A percentile compares a stretch with the other conserved stretches of the same genome.
Conservation (phyloP, 2,329 filamentous ascomycete species). For the Venturia carpophila region DNA sequence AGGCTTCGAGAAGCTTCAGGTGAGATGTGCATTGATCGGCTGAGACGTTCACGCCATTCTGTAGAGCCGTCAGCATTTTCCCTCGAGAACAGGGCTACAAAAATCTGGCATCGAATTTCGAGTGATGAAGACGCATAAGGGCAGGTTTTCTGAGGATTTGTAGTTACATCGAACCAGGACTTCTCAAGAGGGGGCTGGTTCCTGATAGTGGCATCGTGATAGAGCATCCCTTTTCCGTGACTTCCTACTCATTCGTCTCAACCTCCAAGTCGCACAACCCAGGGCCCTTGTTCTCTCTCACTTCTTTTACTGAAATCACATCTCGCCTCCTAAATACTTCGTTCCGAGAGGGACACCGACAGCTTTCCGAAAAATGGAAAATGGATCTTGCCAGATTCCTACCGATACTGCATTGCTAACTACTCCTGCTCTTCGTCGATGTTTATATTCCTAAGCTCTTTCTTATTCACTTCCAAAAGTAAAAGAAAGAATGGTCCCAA, state of each 20-base stretch:
- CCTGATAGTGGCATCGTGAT: no score
- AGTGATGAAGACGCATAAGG: background rate
- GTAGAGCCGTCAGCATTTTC: background rate
- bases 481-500: no score
- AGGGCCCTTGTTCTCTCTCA: no score
- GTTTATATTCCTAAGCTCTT: background rate
- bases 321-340: no score
- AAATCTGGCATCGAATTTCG: background rate
- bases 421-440: no score
- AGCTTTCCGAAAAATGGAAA: no score
- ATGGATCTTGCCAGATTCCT: no score
- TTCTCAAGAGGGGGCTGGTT: background rate
- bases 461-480: background rate
- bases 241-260: background rate
- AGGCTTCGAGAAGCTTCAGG: conserved; percentile 61
- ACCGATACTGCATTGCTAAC: no score
- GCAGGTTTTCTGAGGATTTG: background rate
- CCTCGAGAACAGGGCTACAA: background rate
- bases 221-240: background rate
- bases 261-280: no score
- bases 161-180: background rate
- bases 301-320: no score
- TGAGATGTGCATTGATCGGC: conserved; percentile 62
- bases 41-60: conserved; percentile 26
- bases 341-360: no score